These are phyloP conservation scores for Fusarium buxicola DNA, from an alignment of 2,329 filamentous ascomycete genomes.

Conservation along the genomic window DNA sequence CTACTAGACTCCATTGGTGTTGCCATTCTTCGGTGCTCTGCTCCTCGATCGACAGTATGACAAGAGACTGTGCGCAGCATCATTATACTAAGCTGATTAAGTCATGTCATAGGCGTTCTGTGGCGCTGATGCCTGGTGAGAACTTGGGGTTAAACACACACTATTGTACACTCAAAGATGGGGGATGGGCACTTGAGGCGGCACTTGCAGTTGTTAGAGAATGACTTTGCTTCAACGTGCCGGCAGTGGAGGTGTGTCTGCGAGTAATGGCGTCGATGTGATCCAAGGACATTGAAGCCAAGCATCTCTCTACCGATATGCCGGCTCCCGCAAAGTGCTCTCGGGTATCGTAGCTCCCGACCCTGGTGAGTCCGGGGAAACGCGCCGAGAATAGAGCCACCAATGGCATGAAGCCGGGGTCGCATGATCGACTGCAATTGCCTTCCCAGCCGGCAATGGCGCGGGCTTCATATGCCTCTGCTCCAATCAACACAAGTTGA, in stretches of 20 bases:
- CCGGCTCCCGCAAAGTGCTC: background rate
- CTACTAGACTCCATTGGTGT: background rate
- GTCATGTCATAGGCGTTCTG: background rate
- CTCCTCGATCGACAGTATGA: background rate
- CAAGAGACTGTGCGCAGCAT: background rate
- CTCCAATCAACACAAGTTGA: background rate
- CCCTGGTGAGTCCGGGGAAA: background rate
- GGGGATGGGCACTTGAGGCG: background rate
- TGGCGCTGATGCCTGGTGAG: background rate
- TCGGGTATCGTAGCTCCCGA: background rate
- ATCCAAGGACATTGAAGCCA: background rate
- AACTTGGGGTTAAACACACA: background rate
- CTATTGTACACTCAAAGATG: background rate
- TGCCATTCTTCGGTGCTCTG: background rate
- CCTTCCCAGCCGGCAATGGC: background rate
- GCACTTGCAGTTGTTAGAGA: background rate
- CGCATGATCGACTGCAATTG: background rate
- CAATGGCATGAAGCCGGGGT: background rate
- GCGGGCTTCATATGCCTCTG: background rate
- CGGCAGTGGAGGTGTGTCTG: background rate
- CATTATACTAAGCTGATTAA: background rate
- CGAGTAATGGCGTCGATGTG: no score
- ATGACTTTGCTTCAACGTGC: background rate
- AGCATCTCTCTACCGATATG: background rate
- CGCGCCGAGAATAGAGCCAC: background rate